Evolutionary conservation across 164 flowering plant genomes (phyloP), one percentile per base, ranked within the genome.

Genomic region (Tinospora cordifolia): DNA sequence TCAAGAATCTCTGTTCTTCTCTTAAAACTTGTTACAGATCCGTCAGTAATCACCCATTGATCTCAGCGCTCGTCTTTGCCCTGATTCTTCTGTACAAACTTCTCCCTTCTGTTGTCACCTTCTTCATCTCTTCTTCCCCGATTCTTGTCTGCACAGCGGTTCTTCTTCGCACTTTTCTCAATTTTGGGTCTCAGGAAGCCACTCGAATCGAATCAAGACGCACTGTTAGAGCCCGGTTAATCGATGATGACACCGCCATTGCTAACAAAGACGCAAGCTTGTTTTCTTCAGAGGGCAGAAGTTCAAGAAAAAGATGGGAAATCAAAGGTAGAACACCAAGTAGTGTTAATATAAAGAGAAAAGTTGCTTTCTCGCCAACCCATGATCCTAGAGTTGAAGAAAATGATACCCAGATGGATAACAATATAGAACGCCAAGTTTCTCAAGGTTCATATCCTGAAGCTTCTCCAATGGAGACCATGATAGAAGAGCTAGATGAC

Each of bases 101-200:
- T 49, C 82, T 77, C 66, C 99, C 98, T 62, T 78, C 85, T 63
- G 14, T 88, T 71, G 87, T 95, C 72, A 81, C 81, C n/a, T 69
- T 84, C 30, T 77, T 91, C 73, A 71, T 92, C 6, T 85, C 90
- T 76, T 84, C 87, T 26, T 91, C 90, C 59, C 98, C 99, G 75
- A 85, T 90, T 74, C 76, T 92, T 76, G 76, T 88, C 46, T 92
- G 93, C 75, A 90, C 98, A 70, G 90, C 91, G 75, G 74, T 88
- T 79, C 82, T 95, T 76, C 91, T 95, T 73, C 96, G 94, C 40
- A 82, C 86, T 64, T 86, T 95, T 38, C 81, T 95, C 84, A 88
- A 91, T 82, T 88, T 83, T 62, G 97, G 99, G 60, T 79, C 84
- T 58, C 79, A 84, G 0, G 80, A 84, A 57, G 74, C 81, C 66